Evolutionary conservation across 1,284 basidiomycete genomes (phyloP).

Genomic region (Takashimella koratensis): DNA sequence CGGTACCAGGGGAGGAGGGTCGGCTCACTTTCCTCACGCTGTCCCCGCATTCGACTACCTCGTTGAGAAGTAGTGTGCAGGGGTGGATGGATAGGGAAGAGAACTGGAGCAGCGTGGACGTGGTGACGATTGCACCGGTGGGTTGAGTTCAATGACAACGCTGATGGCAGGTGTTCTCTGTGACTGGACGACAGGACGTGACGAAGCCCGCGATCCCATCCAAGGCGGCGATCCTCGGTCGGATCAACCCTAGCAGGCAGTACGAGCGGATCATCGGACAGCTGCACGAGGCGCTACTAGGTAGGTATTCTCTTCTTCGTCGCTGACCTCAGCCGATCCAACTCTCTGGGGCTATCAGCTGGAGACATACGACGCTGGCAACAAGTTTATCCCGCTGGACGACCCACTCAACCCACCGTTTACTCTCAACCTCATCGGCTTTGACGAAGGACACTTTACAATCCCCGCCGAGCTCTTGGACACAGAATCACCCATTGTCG

Average conservation of each 20-base stretch:
- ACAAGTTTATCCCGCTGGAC: not conserved
- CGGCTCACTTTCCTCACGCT: not conserved
- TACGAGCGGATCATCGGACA: not conserved
- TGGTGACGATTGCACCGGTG: not conserved
- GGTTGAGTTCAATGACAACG: not conserved
- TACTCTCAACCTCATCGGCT: slow-evolving; percentile 7
- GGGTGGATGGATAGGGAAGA: not conserved
- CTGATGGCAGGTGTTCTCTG: not conserved
- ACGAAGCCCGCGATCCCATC: too few relatives aligned
- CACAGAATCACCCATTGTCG: not conserved
- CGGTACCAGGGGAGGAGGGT: not conserved
- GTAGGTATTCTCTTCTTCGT: too few relatives aligned
- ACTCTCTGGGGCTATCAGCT: not conserved
- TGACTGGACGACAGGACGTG: too few relatives aligned
- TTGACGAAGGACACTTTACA: not conserved
- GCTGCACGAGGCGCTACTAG: not conserved
- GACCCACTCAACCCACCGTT: too few relatives aligned
- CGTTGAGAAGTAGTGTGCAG: not conserved
- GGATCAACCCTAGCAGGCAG: not conserved
- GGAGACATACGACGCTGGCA: not conserved
- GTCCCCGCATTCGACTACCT: not conserved
- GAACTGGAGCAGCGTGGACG: not conserved
- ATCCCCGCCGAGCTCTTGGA: not conserved
- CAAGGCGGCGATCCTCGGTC: slow-evolving; percentile 5
- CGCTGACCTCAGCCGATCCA: slow-evolving; percentile 2